These are phyloP conservation scores for Beauveria bassiana DNA, from an alignment of 2,329 filamentous ascomycete species.

Conservation along the genomic window DNA sequence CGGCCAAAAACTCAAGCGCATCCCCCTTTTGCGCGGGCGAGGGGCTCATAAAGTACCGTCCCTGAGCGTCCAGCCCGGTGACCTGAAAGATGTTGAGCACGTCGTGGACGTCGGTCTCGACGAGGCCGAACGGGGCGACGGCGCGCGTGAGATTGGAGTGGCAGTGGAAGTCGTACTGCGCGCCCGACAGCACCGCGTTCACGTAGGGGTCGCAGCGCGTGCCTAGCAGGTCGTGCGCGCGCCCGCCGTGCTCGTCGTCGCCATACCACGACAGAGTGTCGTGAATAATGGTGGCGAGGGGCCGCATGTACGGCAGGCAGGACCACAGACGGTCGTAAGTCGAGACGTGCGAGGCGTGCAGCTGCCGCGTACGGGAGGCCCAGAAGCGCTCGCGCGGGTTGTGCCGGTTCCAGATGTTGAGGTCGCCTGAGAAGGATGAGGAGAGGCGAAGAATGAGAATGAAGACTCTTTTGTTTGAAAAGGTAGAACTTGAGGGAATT, in stretches of 20 bases:
- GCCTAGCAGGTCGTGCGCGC: slow-evolving; percentile 71
- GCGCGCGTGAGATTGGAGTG: slow-evolving; percentile 75
- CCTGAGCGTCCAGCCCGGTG: slow-evolving; percentile 64
- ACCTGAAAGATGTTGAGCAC: slow-evolving; percentile 84
- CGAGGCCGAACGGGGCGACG: slow-evolving; percentile 58
- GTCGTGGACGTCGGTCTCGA: slow-evolving; percentile 72
- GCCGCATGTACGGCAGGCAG: slow-evolving; percentile 59
- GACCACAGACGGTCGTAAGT: slow-evolving; percentile 72
- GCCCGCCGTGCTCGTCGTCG: slow-evolving; percentile 53
- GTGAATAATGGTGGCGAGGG: slow-evolving; percentile 16
- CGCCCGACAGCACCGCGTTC: slow-evolving; percentile 62
- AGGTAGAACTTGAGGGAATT: not conserved
- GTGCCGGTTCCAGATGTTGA: slow-evolving; percentile 72
- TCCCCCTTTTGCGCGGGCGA: slow-evolving; percentile 48
- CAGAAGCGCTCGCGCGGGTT: slow-evolving; percentile 78
- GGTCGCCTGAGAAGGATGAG: slow-evolving; percentile 46
- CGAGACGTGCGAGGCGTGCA: slow-evolving; percentile 68
- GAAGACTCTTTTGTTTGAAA: not conserved
- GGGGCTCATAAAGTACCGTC: slow-evolving; percentile 69
- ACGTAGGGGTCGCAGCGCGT: slow-evolving; percentile 83
- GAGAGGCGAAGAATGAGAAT: not conserved
- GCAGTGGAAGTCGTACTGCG: slow-evolving; percentile 72
- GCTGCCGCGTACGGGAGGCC: slow-evolving; percentile 70
- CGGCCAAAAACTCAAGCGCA: slow-evolving; percentile 71
- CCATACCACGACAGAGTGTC: slow-evolving; percentile 36